Base-by-base conservation (phyloP, 2,329 filamentous ascomycete species). In the Colletotrichum kahawae region DNA sequence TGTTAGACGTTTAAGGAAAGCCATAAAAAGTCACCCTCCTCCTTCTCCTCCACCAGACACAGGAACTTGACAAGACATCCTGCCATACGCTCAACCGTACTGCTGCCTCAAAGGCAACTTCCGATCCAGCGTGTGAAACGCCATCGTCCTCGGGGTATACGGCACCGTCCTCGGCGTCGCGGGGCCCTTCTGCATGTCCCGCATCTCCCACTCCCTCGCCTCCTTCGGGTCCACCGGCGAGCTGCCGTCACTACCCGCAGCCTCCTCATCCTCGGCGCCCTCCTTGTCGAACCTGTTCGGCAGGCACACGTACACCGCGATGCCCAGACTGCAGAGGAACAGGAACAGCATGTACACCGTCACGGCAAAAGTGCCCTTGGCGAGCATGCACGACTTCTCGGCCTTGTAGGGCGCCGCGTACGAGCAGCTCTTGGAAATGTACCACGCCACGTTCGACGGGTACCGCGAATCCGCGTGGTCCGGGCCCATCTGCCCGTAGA, bases 401-500 rank as follows among this genome's bases (percentile, higher is more conserved):
- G 90, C 88, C 65, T 83, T 84, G 75, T 88, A 88, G 7, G 88
- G 86, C 68, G 85, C 86, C 3, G 92, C 92, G 48, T 93, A 87
- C 68, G 84, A 86, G 84, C 94, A 96, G 76, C 90, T 91, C 82
- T 93, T 92, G 69, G 90, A 89, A 78, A 96, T 91, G 82, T 95
- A 96, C 94, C 94, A 96, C 8, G 93, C 90, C 31, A 91, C 88
- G 31, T 88, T 87, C 79, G 92, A 92, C 7, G 89, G 90, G 79
- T 92, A 89, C 57, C 87, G 82, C 7, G 90, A 84, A 82, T 96
- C 94, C 77, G 90, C 90, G 80, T 93, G 91, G 84, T 96, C 94
- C 34, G 93, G 92, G 13, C 93, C 92, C 69, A 93, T 91, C 83
- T 96, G 94, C 64, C 93, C 92, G 82, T 92, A 92, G 74, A 93